Conservation (phyloP, 441 rosid species). For the Gossypium schwendimanii region DNA sequence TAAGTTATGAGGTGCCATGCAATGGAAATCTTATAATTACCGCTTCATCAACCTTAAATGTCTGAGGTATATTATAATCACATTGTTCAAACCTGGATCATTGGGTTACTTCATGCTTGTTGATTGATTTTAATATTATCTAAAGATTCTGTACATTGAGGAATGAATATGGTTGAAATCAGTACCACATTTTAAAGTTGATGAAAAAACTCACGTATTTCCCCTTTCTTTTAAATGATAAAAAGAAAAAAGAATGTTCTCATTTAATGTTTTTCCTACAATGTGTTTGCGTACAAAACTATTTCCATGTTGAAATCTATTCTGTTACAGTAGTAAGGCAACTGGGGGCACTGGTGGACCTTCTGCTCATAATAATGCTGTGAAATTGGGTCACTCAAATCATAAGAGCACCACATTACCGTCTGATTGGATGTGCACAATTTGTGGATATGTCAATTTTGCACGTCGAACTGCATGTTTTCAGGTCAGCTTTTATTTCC, state of each 20-base stretch:
- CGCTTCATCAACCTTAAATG: not conserved
- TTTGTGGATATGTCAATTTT: conserved; percentile 88
- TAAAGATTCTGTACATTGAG: not conserved
- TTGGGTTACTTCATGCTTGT: not conserved
- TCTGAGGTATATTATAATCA: not conserved
- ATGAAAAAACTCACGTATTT: not conserved
- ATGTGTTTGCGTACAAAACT: conserved; percentile 8
- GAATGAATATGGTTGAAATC: not conserved
- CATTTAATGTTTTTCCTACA: not conserved
- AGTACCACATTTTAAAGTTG: not conserved
- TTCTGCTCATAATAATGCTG: conserved; percentile 50
- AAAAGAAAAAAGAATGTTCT: not conserved
- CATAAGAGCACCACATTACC: conserved; percentile 54
- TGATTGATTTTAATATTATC: not conserved
- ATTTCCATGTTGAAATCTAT: conserved; percentile 21
- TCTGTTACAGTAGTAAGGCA: conserved; percentile 78
- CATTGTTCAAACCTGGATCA: not conserved
- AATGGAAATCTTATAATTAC: not conserved
- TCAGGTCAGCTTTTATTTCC: conserved; percentile 54
- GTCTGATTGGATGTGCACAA: conserved; percentile 91
- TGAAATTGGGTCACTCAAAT: conserved; percentile 46
- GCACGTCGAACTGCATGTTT: conserved; percentile 91
- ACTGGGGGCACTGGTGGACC: conserved; percentile 62
- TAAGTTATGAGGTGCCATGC: not conserved
- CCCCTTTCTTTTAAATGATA: not conserved